Base-by-base conservation (phyloP, 768 basidiomycete genomes). In the Phanerochaete sordida region DNA sequence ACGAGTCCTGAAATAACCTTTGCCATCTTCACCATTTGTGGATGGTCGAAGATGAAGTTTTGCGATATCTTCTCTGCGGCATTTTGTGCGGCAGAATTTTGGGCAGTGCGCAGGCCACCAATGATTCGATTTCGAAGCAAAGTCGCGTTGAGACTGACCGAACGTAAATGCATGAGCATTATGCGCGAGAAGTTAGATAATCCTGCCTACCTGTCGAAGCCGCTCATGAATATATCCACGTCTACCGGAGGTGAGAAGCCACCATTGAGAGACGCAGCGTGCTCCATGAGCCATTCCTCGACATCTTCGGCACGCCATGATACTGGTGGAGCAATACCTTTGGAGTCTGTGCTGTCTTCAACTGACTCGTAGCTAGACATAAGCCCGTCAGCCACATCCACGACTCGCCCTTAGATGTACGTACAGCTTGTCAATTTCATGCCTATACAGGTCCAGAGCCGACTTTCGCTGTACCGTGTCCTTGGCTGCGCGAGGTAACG, bases 351-450 rank as follows among this genome's bases (percentile, higher is more conserved):
- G 43, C 63, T 62, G 4, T 60, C 53, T 43, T 64, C 65, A 3
- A 66, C 49, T 2, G 61, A 58, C 16, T 35, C 16, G 45, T 64
- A 66, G 19, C 65, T 66, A 33, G 33, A 23, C n/a, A 35, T 23
- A 48, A 39, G 24, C 21, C 24, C 24, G 12, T 46, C n/a, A 47
- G 21, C 11, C 21, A 43, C 19, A 16, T 6, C 21, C 30, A 52
- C 16, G 24, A 16, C n/a, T 13, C 15, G 6, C 24, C 1, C 26
- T 3, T 23, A 27, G 21, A 33, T 31, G 31, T n/a, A 48, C 65
- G 30, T 43, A 65, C 62, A 61, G 53, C 2, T 49, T 33, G 16
- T 65, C 62, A n/a, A 65, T 65, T 28, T 60, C 65, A 2, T 63
- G 26, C 6, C 12, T 56, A 44, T 65, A 65, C 1, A 50, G 7